Evolutionary conservation across 2,329 filamentous ascomycete genomes (phyloP).

Genomic region (Penicillium frequentans): DNA sequence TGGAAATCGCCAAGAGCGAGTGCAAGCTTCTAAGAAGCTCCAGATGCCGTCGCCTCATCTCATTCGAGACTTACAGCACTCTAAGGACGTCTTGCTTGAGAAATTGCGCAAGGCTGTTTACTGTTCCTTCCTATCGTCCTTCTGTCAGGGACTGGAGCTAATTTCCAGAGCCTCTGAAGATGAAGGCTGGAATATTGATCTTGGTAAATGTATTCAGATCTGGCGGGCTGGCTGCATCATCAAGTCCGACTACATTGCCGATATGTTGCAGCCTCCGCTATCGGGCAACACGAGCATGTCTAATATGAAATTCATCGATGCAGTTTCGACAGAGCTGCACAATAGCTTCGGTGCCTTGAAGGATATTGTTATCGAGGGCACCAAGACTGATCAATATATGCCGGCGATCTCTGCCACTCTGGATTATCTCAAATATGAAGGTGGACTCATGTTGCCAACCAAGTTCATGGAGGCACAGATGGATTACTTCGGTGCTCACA

Average conservation of each 20-base stretch:
- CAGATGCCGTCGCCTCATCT: slow-evolving; percentile 41
- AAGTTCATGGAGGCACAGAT: slow-evolving; percentile 70
- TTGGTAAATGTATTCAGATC: slow-evolving; percentile 50
- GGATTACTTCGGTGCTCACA: slow-evolving; percentile 69
- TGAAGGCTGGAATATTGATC: slow-evolving; percentile 57
- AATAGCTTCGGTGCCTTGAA: slow-evolving; percentile 55
- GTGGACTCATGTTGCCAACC: slow-evolving; percentile 61
- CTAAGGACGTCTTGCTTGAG: slow-evolving; percentile 51
- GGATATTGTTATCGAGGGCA: slow-evolving; percentile 54
- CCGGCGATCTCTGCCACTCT: slow-evolving; percentile 62
- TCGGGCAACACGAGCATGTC: slow-evolving; percentile 27
- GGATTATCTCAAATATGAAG: slow-evolving; percentile 67
- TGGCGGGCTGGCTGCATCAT: slow-evolving; percentile 74
- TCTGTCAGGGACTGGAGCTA: slow-evolving; percentile 65
- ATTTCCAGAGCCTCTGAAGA: slow-evolving; percentile 59
- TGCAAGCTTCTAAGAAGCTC: slow-evolving; percentile 52
- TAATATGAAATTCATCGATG: slow-evolving; percentile 43
- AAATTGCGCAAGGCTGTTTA: slow-evolving; percentile 63
- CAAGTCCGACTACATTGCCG: slow-evolving; percentile 63
- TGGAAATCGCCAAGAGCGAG: slow-evolving; percentile 59
- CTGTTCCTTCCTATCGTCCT: slow-evolving; percentile 60
- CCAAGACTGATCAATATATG: slow-evolving; percentile 60
- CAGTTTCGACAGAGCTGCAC: slow-evolving; percentile 56
- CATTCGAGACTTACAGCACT: slow-evolving; percentile 27
- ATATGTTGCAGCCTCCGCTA: slow-evolving; percentile 51